Base-by-base conservation (phyloP, 208 protist species). In the Leishmania major region DNA sequence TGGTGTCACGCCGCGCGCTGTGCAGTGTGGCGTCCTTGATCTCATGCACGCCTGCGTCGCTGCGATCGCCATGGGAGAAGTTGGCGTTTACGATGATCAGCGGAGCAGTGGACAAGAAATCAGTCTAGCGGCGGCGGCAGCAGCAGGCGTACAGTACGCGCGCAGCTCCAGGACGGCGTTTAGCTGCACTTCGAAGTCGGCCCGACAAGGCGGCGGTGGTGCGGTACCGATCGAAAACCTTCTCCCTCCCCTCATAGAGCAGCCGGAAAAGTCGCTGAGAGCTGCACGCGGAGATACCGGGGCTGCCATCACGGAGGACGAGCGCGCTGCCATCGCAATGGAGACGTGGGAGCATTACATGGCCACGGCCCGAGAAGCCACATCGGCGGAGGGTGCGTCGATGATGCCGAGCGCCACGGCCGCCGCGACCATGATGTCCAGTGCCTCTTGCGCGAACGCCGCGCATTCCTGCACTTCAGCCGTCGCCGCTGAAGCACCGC, bases 1-100 rank as follows among this genome's bases (percentile, higher is more conserved):
- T 40, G 93, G 93, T 57, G 87, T 95, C 73, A 96, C 93, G 1
- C 88, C 90, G 51, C 55, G 82, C n/a, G 92, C 91, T 87, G 84
- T 96, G 15, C 69, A 91, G n/a, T 73, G 84, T 3, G 93, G 93
- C 13, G 37, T 96, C n/a, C 83, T 88, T 0, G 49, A 74, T 17
- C 62, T 88, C 15, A 45, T 85, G 7, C 43, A 80, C 28, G 79
- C 74, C 28, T 57, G 72, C 11, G 64, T 78, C 45, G 45, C 79
- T 10, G 83, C 83, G 1, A 80, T 83, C 47, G 75, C 66, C 43
- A 60, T 67, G 3, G 78, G 83, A 1, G 83, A 87, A 66, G 28
- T 66, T 2, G 55, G 64, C 19, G 10, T 43, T n/a, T 40, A 49
- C 40, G 28, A 43, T 10, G 43, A 76, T 28, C n/a, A 49, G 43